Evolutionary conservation across 495 filamentous ascomycete species (phyloP), one percentile per base, ranked within the genome.

Genomic region (Aspergillus ostianus): DNA sequence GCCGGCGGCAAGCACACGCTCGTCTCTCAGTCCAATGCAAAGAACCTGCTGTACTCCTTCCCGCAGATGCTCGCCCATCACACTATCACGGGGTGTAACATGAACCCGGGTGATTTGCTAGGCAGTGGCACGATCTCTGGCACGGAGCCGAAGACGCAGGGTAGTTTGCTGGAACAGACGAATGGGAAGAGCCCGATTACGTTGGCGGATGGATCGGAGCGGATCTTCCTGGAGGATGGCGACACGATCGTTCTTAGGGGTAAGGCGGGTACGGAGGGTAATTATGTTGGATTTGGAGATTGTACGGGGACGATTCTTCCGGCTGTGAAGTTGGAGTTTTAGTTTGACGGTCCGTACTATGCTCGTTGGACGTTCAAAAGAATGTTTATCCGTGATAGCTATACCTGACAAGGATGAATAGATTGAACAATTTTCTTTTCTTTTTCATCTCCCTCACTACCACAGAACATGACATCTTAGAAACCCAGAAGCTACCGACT

Each of bases 61-160:
- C 84, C 90, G 15, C 93, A 98, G 75, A 96, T 98, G 91, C 79
- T 98, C 44, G 87, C 93, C 0, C 93, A 98, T 69, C 93, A 98
- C 69, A 87, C 90, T 6, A 81, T 93, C 49, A 90, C 87, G 2
- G 93, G 93, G 21, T 98, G 93, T 70, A 86, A 88, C 17, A 70
- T 98, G 78, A 83, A 85, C 46, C 80, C 88, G 0, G 93, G 93
- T 41, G 93, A 98, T 64, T 73, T 98, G 53, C 71, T 98, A 2
- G 93, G 92, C 19, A 93, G 89, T 4, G 93, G 93, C 3, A 98
- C 93, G 1, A 96, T 98, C 64, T 91, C 87, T 52, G 93, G 93
- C 19, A 84, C 80, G 15, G 84, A 82, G 17, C 67, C 71, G 1
- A 72, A 74, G 18, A 82, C 85, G 47, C 65, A 84, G 61, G 93